Conservation (phyloP, 257 asterid species). For the Solanum sparsipilum region DNA sequence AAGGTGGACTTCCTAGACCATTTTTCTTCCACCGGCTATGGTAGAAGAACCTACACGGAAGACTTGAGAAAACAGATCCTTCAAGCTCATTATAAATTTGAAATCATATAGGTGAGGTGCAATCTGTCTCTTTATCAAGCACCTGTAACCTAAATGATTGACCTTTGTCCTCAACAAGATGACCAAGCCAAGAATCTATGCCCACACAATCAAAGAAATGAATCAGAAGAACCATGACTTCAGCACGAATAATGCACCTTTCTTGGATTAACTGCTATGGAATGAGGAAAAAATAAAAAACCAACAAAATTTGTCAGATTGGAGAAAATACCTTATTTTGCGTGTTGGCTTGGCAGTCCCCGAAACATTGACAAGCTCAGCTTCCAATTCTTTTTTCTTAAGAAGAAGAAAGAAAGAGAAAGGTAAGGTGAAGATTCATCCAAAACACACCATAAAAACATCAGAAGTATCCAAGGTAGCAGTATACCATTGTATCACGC, state of each 20-base stretch:
- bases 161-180: not conserved
- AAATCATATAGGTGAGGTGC: not conserved
- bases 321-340: conserved; percentile 64
- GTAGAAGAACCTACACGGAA: not conserved
- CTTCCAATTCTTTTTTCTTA: conserved; percentile 98
- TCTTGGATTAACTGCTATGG: not conserved
- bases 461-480: not conserved
- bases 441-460: not conserved
- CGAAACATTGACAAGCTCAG: conserved; percentile 81
- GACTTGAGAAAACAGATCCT: not conserved
- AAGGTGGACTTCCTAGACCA: not conserved
- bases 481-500: conserved; percentile 97
- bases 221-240: not conserved
- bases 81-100: not conserved
- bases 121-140: not conserved
- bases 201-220: not conserved
- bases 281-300: not conserved
- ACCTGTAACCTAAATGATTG: not conserved
- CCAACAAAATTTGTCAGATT: not conserved
- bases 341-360: conserved; percentile 88
- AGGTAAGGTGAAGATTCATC: not conserved
- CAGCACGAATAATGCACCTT: not conserved
- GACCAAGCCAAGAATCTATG: not conserved
- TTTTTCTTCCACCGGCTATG: not conserved
- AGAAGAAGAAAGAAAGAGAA: conserved; percentile 12